Base-by-base conservation (phyloP, 2,329 filamentous ascomycete species). In the Calonectria pteridis region DNA sequence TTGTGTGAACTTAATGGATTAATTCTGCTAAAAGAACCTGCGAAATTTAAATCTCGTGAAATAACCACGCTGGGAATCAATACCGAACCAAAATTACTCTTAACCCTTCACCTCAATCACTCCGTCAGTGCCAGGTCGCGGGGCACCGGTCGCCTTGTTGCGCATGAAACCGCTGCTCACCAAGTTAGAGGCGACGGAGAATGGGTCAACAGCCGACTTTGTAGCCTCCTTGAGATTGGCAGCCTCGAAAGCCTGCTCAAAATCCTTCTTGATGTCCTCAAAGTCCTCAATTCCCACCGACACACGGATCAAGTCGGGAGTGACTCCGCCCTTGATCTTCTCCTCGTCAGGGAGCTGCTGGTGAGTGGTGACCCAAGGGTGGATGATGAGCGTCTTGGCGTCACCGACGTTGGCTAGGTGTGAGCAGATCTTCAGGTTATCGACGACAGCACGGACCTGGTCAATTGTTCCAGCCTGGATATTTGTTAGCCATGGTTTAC, bases 351-450 rank as follows among this genome's bases (percentile, higher is more conserved):
- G 88, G 72, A 94, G 86, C 83, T 94, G 93, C 84, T 94, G 91
- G 79, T 94, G 93, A 20, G 93, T 94, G 1, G 93, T 94, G 13
- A 90, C 91, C 91, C 92, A 93, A 2, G 93, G 93, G 81, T 94
- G 93, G 73, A 94, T 93, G 28, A 92, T 92, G 67, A 94, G 87
- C 14, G 93, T 94, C 85, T 94, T 94, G 37, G 91, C 91, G 79
- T 94, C 93, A 69, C 93, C 93, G 40, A 94, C 92, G 80, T 94
- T 95, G 58, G 93, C 93, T 73, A 95, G 87, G 43, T 69, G 55
- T 23, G 92, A 94, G 75, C 93, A 92, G 79, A 95, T 84, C 87
- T 94, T 93, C 83, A 95, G 92, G 78, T 89, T 89, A 81, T 95
- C 93, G 26, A 94, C 93, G n/a, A 95, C 89, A 67, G 92, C 91